Evolutionary conservation across 768 basidiomycete genomes (phyloP), one percentile per base, ranked within the genome.

Genomic region (Guyanaporus albipodus): DNA sequence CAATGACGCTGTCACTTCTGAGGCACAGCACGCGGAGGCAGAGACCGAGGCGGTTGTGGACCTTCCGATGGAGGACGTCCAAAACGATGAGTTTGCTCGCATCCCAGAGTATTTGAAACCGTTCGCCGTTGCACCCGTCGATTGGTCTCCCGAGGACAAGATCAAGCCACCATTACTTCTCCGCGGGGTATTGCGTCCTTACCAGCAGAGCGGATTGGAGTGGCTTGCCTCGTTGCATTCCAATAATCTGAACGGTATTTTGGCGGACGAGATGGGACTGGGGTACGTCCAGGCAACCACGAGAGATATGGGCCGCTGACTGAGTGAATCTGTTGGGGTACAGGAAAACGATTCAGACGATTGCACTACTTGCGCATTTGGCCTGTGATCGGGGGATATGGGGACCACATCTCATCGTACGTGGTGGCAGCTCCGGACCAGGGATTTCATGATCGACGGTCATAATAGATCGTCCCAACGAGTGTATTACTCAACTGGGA

Each of bases 301-400:
- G n/a, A 3, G 9, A 3, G 38, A 12, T 34, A 21, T 6, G 7
- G 2, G 8, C 6, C n/a, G n/a, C 18, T 9, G n/a, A 12, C 23
- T 50, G 2, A 43, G 40, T 19, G n/a, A 19, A 42, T 39, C 5
- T 15, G 6, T 42, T 24, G 27, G 31, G 56, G 14, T 0, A 40
- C 58, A 97, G 91, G 40, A 91, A 91, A 73, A 98, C 96, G 0
- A 90, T 99, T 26, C 96, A 99, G 68, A 95, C 95, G 1, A 98
- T 99, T 39, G 77, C 95, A 1, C 75, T 98, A 29, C 71, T 99
- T 4, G 95, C 95, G 2, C 91, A 97, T 69, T 75, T 99, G 10
- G 88, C 92, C 35, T 91, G 88, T 58, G 87, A 92, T 54, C 76
- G 87, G 44, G 89, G 91, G 14, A 89, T 96, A 53, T 89, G 88